A percentile compares a stretch with the other conserved stretches of the same genome.
Conservation (phyloP, 441 rosid genomes). For the Erodium moschatum region DNA sequence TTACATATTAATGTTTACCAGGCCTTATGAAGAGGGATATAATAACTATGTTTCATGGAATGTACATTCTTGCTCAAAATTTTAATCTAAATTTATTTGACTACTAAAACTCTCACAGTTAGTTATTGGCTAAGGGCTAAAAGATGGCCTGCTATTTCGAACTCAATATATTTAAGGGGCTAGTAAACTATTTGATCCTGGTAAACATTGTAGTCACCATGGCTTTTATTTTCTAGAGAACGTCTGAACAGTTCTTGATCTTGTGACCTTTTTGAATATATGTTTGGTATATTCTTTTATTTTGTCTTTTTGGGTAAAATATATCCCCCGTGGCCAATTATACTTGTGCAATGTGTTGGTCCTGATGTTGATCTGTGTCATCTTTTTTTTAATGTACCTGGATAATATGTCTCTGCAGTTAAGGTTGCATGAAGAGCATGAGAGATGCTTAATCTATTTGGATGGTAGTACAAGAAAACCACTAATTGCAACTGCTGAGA, state of each 20-base stretch:
- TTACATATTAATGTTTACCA: background rate
- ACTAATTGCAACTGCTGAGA: constrained; percentile 72
- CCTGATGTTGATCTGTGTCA: background rate
- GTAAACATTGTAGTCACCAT: background rate
- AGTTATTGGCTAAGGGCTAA: background rate
- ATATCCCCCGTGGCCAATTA: background rate
- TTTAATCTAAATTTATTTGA: background rate
- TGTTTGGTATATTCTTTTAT: no score
- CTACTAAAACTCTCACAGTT: background rate
- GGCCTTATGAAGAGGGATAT: background rate
- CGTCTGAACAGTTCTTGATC: background rate
- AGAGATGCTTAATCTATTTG: constrained; percentile 80
- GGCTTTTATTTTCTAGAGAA: background rate
- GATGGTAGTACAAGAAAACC: constrained; percentile 83
- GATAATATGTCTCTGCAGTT: constrained; percentile 37
- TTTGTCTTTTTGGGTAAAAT: no score
- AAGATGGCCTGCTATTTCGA: background rate
- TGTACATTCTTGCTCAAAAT: background rate
- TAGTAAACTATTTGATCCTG: background rate
- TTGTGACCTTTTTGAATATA: no score
- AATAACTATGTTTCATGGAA: background rate
- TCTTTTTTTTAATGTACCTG: constrained; percentile 15
- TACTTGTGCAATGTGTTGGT: background rate
- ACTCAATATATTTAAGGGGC: background rate
- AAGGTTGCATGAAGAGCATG: constrained; percentile 94